Conservation (phyloP, 2,329 filamentous ascomycete species). For the Aquanectria penicillioides region DNA sequence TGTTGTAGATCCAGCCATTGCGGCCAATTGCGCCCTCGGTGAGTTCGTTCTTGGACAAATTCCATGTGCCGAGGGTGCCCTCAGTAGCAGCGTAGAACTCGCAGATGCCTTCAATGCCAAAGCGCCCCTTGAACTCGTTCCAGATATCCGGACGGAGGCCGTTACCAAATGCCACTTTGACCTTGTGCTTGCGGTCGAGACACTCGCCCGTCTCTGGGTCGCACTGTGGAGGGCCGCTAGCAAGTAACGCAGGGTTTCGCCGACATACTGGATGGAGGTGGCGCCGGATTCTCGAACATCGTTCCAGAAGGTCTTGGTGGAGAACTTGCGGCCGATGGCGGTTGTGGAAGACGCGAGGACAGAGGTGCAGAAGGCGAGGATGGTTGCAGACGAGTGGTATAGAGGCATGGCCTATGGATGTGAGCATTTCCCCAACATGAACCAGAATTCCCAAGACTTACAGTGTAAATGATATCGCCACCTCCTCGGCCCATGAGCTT, state of each 20-base stretch:
- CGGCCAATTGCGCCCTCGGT: constrained; percentile 82
- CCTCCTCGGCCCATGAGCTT: constrained; percentile 66
- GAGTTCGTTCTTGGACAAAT: constrained; percentile 77
- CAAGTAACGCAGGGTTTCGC: constrained; percentile 86
- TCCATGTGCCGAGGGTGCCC: constrained; percentile 75
- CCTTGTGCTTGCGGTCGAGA: constrained; percentile 76
- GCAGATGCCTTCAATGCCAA: constrained; percentile 76
- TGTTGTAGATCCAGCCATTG: constrained; percentile 68
- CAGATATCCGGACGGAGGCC: constrained; percentile 87
- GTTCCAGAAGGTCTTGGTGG: constrained; percentile 78
- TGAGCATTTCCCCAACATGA: background rate
- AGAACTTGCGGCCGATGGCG: constrained; percentile 81
- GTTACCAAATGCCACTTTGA: constrained; percentile 85
- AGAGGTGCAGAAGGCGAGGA: constrained; percentile 74
- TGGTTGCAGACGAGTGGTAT: constrained; percentile 82
- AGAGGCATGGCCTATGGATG: constrained; percentile 80
- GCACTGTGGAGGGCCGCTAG: constrained; percentile 71
- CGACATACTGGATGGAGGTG: constrained; percentile 86
- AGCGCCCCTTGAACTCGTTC: constrained; percentile 84
- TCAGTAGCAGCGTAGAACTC: constrained; percentile 88
- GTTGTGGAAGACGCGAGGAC: constrained; percentile 72
- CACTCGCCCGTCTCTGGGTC: constrained; percentile 72
- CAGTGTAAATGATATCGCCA: constrained; percentile 79
- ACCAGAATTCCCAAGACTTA: constrained; percentile 47
- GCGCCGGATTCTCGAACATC: constrained; percentile 77